These are phyloP conservation scores for Suhomyces wounanorum DNA, from an alignment of 1,139 yeast genomes.

Conservation along the genomic window DNA sequence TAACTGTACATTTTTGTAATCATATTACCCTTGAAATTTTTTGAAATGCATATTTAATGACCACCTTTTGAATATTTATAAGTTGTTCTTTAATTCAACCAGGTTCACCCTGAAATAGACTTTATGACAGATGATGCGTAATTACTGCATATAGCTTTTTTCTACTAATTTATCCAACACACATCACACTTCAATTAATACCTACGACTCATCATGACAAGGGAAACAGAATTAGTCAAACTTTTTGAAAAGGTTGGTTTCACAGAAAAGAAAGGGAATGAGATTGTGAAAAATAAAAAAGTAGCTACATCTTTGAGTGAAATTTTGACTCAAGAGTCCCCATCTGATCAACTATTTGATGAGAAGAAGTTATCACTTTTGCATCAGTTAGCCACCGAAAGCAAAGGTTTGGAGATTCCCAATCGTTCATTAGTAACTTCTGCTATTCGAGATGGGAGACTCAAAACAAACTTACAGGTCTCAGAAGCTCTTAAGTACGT, in stretches of 20 bases:
- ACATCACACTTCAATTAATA: neutral
- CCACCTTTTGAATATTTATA: too few relatives aligned
- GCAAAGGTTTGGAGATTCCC: conserved; percentile 48
- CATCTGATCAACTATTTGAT: conserved; percentile 30
- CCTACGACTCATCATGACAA: conserved; percentile 7
- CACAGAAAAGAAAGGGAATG: conserved; percentile 68
- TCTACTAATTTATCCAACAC: neutral
- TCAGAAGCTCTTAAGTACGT: conserved; percentile 80
- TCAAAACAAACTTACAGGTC: conserved; percentile 71
- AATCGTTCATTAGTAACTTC: conserved; percentile 55
- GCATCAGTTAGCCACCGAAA: conserved; percentile 73
- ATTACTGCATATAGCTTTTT: neutral
- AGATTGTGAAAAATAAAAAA: conserved; percentile 80
- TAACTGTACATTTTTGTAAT: too few relatives aligned
- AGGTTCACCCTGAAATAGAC: too few relatives aligned
- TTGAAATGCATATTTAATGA: too few relatives aligned
- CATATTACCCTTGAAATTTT: too few relatives aligned
- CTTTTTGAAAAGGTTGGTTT: conserved; percentile 67
- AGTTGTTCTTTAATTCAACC: too few relatives aligned
- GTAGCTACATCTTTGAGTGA: conserved; percentile 69
- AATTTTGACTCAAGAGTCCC: conserved; percentile 48
- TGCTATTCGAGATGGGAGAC: conserved; percentile 63
- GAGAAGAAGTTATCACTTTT: conserved; percentile 62
- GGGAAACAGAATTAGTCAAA: conserved; percentile 35
- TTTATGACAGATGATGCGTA: neutral